Percentiles rank a stretch among this genome's conserved stretches.
These are phyloP conservation scores for Cystobasidium onofrii DNA, from an alignment of 768 basidiomycete species.

Conservation along the genomic window DNA sequence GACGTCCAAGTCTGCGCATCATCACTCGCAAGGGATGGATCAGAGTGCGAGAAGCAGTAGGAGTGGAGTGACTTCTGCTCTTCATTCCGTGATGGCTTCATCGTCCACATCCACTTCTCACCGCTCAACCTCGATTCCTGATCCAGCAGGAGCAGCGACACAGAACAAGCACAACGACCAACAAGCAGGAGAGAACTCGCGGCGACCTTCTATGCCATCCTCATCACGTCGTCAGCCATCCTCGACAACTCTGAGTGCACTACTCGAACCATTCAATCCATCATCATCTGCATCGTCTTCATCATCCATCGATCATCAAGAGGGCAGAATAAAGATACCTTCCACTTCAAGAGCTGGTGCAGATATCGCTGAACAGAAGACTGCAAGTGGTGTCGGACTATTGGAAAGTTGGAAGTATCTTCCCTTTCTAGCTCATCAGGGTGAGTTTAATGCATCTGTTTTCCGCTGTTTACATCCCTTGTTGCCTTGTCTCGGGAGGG, in stretches of 20 bases:
- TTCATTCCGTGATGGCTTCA: not conserved
- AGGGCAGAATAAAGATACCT: not conserved
- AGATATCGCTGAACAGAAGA: constrained; percentile 27
- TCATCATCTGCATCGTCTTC: no score
- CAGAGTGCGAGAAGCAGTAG: no score
- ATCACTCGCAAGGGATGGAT: no score
- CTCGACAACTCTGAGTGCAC: not conserved
- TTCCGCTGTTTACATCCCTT: not conserved
- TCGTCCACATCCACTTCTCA: not conserved
- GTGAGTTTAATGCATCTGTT: constrained; percentile 32
- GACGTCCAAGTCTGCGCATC: no score
- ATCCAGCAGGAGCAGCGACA: not conserved
- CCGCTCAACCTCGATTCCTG: not conserved
- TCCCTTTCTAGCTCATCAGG: constrained; percentile 39
- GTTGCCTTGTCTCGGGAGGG: not conserved
- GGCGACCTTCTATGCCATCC: not conserved
- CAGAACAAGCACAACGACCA: not conserved
- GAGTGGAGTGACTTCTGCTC: not conserved
- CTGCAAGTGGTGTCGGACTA: constrained; percentile 28
- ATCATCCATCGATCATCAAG: not conserved
- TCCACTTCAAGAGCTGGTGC: constrained; percentile 14
- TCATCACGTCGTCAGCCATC: not conserved
- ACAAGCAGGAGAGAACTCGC: not conserved
- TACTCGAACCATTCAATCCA: constrained; percentile 3
- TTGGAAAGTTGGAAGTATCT: constrained; percentile 36